Evolutionary conservation across 2,329 filamentous ascomycete genomes (phyloP).

Genomic region (Colletotrichum somersetense): DNA sequence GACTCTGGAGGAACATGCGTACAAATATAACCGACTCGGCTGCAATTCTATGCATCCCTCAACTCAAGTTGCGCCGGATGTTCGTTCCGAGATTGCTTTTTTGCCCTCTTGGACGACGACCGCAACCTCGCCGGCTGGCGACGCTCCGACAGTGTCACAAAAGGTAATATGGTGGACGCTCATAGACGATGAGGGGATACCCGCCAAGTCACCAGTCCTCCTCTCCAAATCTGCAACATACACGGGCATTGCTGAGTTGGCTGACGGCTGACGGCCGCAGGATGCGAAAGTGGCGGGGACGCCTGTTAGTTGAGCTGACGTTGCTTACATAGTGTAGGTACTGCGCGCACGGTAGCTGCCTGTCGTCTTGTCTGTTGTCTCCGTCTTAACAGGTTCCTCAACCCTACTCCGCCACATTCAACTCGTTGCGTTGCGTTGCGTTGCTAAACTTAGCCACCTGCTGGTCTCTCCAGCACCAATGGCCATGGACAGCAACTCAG

Average conservation of each 20-base stretch:
- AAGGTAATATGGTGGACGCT: not conserved
- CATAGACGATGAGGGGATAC: not conserved
- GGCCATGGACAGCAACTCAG: not conserved
- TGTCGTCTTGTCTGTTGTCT: not conserved
- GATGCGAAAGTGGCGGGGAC: conserved; percentile 12
- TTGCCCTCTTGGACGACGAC: not conserved
- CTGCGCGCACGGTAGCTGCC: not conserved
- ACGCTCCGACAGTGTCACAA: not conserved
- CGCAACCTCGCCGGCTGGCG: not conserved
- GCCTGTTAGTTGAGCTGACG: conserved; percentile 10
- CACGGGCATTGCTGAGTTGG: not conserved
- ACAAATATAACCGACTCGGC: not conserved
- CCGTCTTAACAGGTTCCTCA: not conserved
- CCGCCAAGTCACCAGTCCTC: not conserved
- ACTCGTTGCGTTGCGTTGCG: conserved; percentile 20
- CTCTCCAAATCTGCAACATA: not conserved
- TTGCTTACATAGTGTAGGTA: not conserved
- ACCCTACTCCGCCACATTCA: conserved; percentile 1
- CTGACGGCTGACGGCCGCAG: not conserved
- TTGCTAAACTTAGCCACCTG: conserved; percentile 38
- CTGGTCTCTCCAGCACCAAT: conserved; percentile 17
- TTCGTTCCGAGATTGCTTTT: not conserved
- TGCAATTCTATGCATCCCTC: conserved; percentile 5
- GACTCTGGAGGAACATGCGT: not conserved
- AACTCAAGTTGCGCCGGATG: not conserved